Evolutionary conservation across 2,329 filamentous ascomycete genomes (phyloP).

Genomic region (Pochonia chlamydosporia): DNA sequence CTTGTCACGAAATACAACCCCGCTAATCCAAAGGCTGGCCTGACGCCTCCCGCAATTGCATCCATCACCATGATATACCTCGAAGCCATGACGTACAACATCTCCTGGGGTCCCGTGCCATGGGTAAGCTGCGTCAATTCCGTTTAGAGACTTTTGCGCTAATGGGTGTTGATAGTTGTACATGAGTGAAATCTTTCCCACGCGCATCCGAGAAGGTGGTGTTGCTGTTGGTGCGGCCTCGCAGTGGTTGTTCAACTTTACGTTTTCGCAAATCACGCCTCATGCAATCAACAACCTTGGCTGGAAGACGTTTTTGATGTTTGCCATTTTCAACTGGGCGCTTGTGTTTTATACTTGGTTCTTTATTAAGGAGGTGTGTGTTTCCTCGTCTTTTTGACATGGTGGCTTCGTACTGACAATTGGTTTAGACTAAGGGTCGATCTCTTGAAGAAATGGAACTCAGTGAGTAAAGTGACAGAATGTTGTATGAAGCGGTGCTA

Average conservation of each 20-base stretch:
- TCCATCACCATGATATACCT: conserved; percentile 45
- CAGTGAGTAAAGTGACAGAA: no score
- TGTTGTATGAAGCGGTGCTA: background rate
- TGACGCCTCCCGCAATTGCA: conserved; percentile 36
- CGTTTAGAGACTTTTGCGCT: no score
- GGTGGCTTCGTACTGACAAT: no score
- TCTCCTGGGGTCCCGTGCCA: conserved; percentile 45
- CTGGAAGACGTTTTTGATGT: conserved; percentile 45
- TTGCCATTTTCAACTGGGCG: conserved; percentile 32
- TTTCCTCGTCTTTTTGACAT: no score
- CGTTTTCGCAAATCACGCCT: conserved; percentile 41
- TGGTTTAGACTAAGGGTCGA: conserved; percentile 11
- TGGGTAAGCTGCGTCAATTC: no score
- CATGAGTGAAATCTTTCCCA: conserved; percentile 44
- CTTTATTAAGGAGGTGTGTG: no score
- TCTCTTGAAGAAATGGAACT: conserved; percentile 22
- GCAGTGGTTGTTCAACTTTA: conserved; percentile 48
- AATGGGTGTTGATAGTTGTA: conserved; percentile 34
- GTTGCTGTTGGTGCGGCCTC: conserved; percentile 43
- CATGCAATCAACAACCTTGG: conserved; percentile 39
- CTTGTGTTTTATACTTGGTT: conserved; percentile 7
- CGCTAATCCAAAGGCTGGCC: conserved; percentile 21
- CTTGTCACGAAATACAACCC: conserved; percentile 41
- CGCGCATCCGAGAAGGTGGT: conserved; percentile 42
- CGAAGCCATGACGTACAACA: conserved; percentile 33